phyloP scores from a whole-genome alignment of 345 rosid genomes.

The Populus tremula region DNA sequence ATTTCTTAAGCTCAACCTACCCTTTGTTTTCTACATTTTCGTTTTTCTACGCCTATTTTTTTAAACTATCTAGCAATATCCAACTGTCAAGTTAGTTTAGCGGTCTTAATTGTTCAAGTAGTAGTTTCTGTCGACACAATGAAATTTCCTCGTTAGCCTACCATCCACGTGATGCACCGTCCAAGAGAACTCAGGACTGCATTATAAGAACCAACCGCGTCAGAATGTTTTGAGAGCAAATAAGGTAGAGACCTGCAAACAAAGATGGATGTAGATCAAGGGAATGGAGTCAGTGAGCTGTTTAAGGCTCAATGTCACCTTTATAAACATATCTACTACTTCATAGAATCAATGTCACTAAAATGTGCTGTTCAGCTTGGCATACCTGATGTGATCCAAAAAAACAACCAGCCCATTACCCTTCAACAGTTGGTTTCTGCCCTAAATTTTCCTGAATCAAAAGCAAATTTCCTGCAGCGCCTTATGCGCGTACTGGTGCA shows the following conservation, averaged over 20 bases:
- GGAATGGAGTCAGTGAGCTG: not conserved
- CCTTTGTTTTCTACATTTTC: not conserved
- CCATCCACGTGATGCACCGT: not conserved
- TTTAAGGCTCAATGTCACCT: slow-evolving; percentile 21
- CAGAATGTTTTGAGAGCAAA: not conserved
- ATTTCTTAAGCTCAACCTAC: not conserved
- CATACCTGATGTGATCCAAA: slow-evolving; percentile 22
- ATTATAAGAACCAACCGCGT: not conserved
- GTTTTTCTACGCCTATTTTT: not conserved
- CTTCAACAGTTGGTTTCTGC: slow-evolving; percentile 17
- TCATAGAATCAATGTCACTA: slow-evolving; percentile 17
- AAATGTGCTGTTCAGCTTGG: slow-evolving; percentile 23
- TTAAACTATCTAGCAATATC: not conserved
- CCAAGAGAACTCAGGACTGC: not conserved
- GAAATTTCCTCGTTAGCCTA: slow-evolving; percentile 2
- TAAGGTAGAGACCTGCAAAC: no score
- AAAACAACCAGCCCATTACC: slow-evolving; percentile 2
- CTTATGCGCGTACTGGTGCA: slow-evolving; percentile 26
- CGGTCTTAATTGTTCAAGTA: not conserved
- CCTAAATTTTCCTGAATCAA: slow-evolving; percentile 1
- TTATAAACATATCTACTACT: slow-evolving; percentile 18
- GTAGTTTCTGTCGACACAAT: not conserved
- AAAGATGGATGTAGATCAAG: slow-evolving; percentile 14
- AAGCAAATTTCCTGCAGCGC: slow-evolving; percentile 11
- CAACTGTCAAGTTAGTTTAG: not conserved